Evolutionary conservation across 1,284 basidiomycete genomes (phyloP).

Genomic region (Vanrija humicola): DNA sequence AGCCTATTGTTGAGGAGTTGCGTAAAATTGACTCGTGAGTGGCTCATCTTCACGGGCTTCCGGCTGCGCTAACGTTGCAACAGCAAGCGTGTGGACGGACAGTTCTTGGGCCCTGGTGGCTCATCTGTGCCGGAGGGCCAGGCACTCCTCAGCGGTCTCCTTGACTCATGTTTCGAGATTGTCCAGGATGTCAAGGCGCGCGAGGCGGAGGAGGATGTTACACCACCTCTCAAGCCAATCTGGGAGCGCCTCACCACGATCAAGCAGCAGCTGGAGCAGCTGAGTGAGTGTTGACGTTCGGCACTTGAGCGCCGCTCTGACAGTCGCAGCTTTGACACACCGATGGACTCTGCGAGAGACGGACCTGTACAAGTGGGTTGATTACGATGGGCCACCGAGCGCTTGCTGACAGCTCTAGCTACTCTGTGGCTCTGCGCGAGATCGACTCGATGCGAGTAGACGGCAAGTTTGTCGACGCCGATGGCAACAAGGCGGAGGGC

Average conservation of each 20-base stretch:
- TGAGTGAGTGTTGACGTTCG: constrained; percentile 30
- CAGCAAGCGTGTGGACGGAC: constrained; percentile 87
- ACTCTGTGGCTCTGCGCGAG: constrained; percentile 88
- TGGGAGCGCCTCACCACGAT: constrained; percentile 87
- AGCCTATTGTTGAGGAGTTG: constrained; percentile 85
- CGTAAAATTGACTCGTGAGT: constrained; percentile 91
- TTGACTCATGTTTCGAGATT: constrained; percentile 97
- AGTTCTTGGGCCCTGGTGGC: constrained; percentile 90
- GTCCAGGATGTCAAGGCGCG: constrained; percentile 92
- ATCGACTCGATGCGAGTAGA: constrained; percentile 96
- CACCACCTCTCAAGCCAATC: constrained; percentile 84
- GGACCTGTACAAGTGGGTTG: constrained; percentile 70
- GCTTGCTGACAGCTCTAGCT: constrained; percentile 51
- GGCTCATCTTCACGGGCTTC: constrained; percentile 6
- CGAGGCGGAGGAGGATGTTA: constrained; percentile 86
- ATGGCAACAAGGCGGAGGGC: constrained; percentile 66
- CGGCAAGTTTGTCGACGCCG: constrained; percentile 92
- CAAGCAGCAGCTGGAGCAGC: constrained; percentile 53
- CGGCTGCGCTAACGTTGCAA: constrained; percentile 6
- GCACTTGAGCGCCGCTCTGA: neutral
- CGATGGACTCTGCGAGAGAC: constrained; percentile 97
- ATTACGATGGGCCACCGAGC: neutral
- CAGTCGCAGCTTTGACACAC: constrained; percentile 70
- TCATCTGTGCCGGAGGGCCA: constrained; percentile 82
- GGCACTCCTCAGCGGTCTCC: constrained; percentile 66